Evolutionary conservation across 2,329 filamentous ascomycete species (phyloP).

Genomic region (Myotisia sp.): DNA sequence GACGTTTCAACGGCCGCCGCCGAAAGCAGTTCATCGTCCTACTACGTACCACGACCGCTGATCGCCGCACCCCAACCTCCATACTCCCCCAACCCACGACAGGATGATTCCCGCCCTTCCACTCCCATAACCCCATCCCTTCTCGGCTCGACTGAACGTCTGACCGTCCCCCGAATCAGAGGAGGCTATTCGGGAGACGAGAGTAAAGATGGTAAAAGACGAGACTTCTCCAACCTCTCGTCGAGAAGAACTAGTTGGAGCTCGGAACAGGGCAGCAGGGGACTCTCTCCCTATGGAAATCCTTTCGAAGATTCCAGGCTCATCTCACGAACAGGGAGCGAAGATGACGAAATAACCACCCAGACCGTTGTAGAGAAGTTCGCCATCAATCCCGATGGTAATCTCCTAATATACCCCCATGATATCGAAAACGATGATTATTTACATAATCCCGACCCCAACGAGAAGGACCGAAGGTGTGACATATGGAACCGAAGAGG

Average conservation of each 20-base stretch:
- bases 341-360: slow-evolving; percentile 52
- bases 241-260: slow-evolving; percentile 53
- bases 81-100: slow-evolving; percentile 3
- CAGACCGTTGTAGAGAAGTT: slow-evolving; percentile 62
- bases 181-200: too few species aligned
- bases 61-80: slow-evolving; percentile 5
- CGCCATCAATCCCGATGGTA: slow-evolving; percentile 54
- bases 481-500: slow-evolving; percentile 53
- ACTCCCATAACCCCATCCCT: not conserved
- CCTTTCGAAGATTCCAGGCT: slow-evolving; percentile 48
- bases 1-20: too few species aligned
- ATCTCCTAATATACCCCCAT: slow-evolving; percentile 53
- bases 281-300: slow-evolving; percentile 14
- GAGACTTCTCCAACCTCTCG: slow-evolving; percentile 38
- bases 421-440: slow-evolving; percentile 62
- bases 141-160: not conserved
- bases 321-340: slow-evolving; percentile 47
- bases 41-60: slow-evolving; percentile 3
- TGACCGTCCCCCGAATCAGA: slow-evolving; percentile 2
- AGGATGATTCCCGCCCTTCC: not conserved
- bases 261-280: slow-evolving; percentile 42
- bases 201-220: too few species aligned
- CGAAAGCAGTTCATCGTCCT: too few species aligned
- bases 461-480: slow-evolving; percentile 47
- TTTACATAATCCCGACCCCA: slow-evolving; percentile 55